Evolutionary conservation across 2,329 filamentous ascomycete genomes (phyloP).

Genomic region (Teratosphaeria viscida): DNA sequence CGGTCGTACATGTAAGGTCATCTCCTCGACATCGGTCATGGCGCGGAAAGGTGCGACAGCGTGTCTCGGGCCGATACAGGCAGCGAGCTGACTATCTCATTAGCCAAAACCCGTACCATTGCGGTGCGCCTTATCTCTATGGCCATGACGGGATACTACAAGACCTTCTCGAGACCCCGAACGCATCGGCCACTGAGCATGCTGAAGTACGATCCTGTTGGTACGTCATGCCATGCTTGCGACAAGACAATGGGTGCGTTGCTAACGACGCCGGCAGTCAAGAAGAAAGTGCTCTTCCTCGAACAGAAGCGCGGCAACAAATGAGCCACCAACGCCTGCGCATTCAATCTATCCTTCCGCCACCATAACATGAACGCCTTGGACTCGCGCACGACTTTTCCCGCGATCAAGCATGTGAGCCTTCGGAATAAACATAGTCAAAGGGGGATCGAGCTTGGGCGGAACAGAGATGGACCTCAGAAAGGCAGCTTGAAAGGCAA

Average conservation of each 20-base stretch:
- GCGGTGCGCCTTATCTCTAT: constrained; percentile 92
- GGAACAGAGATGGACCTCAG: neutral
- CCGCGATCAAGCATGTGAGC: neutral
- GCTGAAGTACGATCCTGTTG: constrained; percentile 97
- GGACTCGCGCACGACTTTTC: neutral
- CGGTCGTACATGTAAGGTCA: neutral
- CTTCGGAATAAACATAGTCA: neutral
- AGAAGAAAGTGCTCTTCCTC: constrained; percentile 90
- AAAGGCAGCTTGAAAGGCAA: neutral
- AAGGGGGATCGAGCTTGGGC: neutral
- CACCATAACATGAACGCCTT: neutral
- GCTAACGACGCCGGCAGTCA: constrained; percentile 46
- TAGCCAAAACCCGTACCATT: constrained; percentile 85
- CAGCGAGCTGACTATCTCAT: neutral
- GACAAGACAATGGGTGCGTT: neutral
- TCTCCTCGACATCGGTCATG: constrained; percentile 8
- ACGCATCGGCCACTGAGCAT: constrained; percentile 79
- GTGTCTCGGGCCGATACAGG: neutral
- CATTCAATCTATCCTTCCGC: neutral
- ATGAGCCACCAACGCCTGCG: neutral
- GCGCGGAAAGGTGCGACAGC: constrained; percentile 21
- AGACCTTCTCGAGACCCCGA: constrained; percentile 76
- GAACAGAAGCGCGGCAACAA: constrained; percentile 67
- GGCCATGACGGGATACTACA: constrained; percentile 98
- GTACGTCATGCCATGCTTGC: constrained; percentile 43